Base-by-base conservation (phyloP, 2,329 filamentous ascomycete genomes). In the Cucurbitaria berberidis region DNA sequence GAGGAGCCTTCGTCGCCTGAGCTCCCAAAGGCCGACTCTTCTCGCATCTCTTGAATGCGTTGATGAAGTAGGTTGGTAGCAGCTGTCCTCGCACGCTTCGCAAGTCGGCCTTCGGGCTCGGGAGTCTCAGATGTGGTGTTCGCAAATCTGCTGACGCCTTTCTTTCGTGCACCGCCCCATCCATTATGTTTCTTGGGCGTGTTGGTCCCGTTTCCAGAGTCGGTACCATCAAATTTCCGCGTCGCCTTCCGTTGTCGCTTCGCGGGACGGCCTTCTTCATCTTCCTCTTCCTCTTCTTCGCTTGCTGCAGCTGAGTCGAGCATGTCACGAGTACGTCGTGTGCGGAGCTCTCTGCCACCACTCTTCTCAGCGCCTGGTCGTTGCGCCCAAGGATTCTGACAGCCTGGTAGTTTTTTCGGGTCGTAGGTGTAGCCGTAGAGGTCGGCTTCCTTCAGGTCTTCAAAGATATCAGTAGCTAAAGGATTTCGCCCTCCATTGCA, bases 391-490 rank as follows among this genome's bases (percentile, higher is more conserved):
- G 85, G 82, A 62, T 86, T 81, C 59, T 86, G 84, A 47, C 73
- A 75, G n/a, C 80, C 80, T 11, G 73, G 72, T 39, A 75, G 62
- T 52, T 78, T 80, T 60, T 82, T 82, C 0, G 81, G 70, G 55
- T 84, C 82, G 65, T 83, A 83, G 29, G 77, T 78, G 67, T 86
- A 87, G 49, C 83, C 82, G 64, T 87, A 87, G 0, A 87, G 72
- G 51, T 81, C 80, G 1, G 84, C 80, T 72, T 87, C 84, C 59
- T 86, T 86, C 69, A 81, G 81, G 59, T 85, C 84, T 63, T 86
- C 84, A 55, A 79, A 86, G 2, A 83, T 67, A n/a, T 75, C 70
- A 5, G 74, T 72, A 11, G 77, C 73, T 22, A 80, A 64, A 10
- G 82, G 80, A 18, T 76, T 68, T 18, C 79, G 75, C 11, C 78